These are phyloP conservation scores for Ogataea trehalophila DNA, from an alignment of 805 yeast species.

Conservation along the genomic window DNA sequence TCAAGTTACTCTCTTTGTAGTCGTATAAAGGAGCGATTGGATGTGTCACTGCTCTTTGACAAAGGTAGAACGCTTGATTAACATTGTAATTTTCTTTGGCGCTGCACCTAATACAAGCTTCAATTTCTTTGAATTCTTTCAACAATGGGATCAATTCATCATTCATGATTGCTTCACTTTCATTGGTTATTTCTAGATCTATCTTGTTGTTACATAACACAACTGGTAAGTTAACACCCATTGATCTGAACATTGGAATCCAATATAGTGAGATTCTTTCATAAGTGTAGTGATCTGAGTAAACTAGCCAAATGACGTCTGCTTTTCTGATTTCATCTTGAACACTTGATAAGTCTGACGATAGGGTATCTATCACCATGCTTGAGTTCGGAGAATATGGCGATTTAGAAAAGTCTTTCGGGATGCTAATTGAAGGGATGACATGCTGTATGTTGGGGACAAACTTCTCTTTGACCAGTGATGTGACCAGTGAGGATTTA, in stretches of 20 bases:
- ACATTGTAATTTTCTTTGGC: slow-evolving; percentile 83
- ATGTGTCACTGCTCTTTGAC: slow-evolving; percentile 88
- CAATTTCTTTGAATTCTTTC: slow-evolving; percentile 90
- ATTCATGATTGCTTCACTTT: slow-evolving; percentile 44
- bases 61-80: slow-evolving; percentile 85
- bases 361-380: slow-evolving; percentile 73
- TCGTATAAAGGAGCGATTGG: slow-evolving; percentile 93
- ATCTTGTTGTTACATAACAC: slow-evolving; percentile 75
- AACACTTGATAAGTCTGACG: slow-evolving; percentile 55
- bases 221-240: slow-evolving; percentile 94
- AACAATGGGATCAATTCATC: slow-evolving; percentile 85
- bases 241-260: slow-evolving; percentile 88
- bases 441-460: slow-evolving; percentile 73
- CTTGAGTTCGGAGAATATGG: slow-evolving; percentile 61
- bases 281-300: slow-evolving; percentile 90
- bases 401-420: slow-evolving; percentile 60
- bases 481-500: slow-evolving; percentile 71
- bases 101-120: slow-evolving; percentile 83
- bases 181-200: slow-evolving; percentile 29
- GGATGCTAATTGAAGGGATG: slow-evolving; percentile 79
- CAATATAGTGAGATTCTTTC: slow-evolving; percentile 89
- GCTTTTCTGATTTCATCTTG: slow-evolving; percentile 77
- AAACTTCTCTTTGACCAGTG: slow-evolving; percentile 77
- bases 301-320: slow-evolving; percentile 91
- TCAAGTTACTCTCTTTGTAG: slow-evolving; percentile 79